Percentiles rank a stretch among this genome's conserved stretches.
These are phyloP conservation scores for Elongisporangium undulatum DNA, from an alignment of 352 stramenopile species.

Conservation along the genomic window DNA sequence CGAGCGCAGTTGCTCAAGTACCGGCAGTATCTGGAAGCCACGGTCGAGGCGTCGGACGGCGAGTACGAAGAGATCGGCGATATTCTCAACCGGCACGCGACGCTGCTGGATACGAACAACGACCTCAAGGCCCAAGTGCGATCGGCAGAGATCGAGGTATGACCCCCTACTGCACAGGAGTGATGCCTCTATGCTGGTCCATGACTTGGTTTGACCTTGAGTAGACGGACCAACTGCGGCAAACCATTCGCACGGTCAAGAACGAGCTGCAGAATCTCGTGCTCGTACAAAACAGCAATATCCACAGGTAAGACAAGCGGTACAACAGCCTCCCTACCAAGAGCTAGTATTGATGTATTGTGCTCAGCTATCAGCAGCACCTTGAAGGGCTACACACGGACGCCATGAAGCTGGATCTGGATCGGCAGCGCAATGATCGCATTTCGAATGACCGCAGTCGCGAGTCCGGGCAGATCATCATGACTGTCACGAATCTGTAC, in stretches of 20 bases:
- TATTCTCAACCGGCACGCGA: constrained; percentile 82
- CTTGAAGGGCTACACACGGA: constrained; percentile 73
- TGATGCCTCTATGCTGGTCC: not conserved
- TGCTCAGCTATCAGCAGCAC: constrained; percentile 61
- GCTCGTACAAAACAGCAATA: constrained; percentile 82
- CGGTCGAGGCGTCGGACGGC: constrained; percentile 76
- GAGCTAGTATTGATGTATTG: not conserved
- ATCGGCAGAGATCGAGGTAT: constrained; percentile 54
- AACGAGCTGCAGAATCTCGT: constrained; percentile 81
- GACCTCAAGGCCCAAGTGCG: constrained; percentile 78
- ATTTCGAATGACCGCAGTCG: constrained; percentile 78
- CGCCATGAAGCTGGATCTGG: constrained; percentile 76
- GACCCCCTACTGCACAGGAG: not conserved
- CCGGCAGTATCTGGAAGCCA: constrained; percentile 76
- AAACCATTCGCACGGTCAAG: constrained; percentile 74
- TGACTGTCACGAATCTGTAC: constrained; percentile 91
- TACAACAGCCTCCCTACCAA: not conserved
- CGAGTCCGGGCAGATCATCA: constrained; percentile 87
- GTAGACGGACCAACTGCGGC: constrained; percentile 67
- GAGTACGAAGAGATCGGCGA: constrained; percentile 85
- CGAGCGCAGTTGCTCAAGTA: constrained; percentile 82
- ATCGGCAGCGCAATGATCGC: constrained; percentile 69
- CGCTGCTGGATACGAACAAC: constrained; percentile 84
- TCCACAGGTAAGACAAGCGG: constrained; percentile 36
- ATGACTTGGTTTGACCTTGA: not conserved